phyloP scores from a whole-genome alignment of 352 stramenopile genomes.

The Phytophthora constricta region DNA sequence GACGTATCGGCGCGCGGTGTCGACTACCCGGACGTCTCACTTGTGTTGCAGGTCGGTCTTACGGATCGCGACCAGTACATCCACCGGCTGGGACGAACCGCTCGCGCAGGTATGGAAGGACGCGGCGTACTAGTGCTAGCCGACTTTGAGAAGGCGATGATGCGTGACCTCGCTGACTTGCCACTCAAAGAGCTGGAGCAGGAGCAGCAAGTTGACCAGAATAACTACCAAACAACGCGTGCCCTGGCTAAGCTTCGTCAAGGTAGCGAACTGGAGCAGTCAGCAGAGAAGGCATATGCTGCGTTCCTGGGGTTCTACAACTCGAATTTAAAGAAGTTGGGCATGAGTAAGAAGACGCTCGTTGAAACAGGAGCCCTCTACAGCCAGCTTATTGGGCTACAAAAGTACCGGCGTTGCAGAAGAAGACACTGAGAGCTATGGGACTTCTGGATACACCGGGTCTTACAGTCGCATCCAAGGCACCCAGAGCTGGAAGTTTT shows the following conservation, averaged over 20 bases:
- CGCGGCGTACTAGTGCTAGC: slow-evolving; percentile 83
- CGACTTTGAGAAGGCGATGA: slow-evolving; percentile 84
- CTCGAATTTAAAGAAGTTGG: slow-evolving; percentile 69
- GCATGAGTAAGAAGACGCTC: slow-evolving; percentile 60
- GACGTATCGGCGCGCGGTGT: slow-evolving; percentile 96
- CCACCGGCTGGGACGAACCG: slow-evolving; percentile 94
- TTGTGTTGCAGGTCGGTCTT: slow-evolving; percentile 86
- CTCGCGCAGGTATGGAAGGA: slow-evolving; percentile 86
- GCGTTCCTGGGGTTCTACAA: slow-evolving; percentile 97
- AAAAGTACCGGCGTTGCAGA: slow-evolving; percentile 80
- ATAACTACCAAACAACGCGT: slow-evolving; percentile 35
- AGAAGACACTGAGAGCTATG: slow-evolving; percentile 83
- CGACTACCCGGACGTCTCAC: slow-evolving; percentile 95
- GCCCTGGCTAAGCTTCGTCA: slow-evolving; percentile 43
- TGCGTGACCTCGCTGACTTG: slow-evolving; percentile 77
- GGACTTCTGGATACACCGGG: slow-evolving; percentile 80
- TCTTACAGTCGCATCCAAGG: slow-evolving; percentile 39
- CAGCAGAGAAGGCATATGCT: slow-evolving; percentile 89
- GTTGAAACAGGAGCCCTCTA: slow-evolving; percentile 81
- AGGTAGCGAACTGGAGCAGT: slow-evolving; percentile 66
- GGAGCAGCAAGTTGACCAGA: slow-evolving; percentile 29
- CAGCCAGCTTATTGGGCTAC: slow-evolving; percentile 61
- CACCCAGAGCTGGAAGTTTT: background rate
- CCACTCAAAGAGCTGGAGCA: slow-evolving; percentile 53
- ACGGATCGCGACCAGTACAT: slow-evolving; percentile 95